Evolutionary conservation across 2,329 filamentous ascomycete genomes (phyloP).

Genomic region (Aulographum hederae): DNA sequence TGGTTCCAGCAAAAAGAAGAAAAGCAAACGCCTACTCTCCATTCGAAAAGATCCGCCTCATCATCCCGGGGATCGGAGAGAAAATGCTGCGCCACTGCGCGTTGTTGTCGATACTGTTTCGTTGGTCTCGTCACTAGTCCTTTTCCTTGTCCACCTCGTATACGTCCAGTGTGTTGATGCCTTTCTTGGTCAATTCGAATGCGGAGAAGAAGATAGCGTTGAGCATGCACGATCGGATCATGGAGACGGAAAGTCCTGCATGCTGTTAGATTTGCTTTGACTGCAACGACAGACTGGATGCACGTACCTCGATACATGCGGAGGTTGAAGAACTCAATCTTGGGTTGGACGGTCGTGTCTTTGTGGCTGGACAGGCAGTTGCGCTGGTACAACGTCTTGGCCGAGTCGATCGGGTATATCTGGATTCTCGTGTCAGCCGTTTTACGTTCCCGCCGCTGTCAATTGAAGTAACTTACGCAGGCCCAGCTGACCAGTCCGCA

Average conservation of each 20-base stretch:
- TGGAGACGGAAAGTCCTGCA: constrained; percentile 52
- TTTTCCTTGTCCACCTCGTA: too few relatives aligned
- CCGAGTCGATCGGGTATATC: constrained; percentile 53
- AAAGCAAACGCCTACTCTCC: too few relatives aligned
- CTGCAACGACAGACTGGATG: neutral
- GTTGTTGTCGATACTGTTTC: too few relatives aligned
- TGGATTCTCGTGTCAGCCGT: constrained; percentile 8
- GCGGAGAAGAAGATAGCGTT: constrained; percentile 84
- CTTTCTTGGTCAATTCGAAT: constrained; percentile 63
- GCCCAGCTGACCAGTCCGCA: constrained; percentile 78
- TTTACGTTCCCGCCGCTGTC: constrained; percentile 3
- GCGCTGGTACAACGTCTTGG: constrained; percentile 72
- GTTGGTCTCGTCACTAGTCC: too few relatives aligned
- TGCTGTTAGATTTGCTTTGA: neutral
- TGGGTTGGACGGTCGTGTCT: constrained; percentile 37
- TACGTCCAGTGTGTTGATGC: constrained; percentile 24
- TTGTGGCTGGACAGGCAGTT: constrained; percentile 55
- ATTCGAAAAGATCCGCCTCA: too few relatives aligned
- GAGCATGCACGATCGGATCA: constrained; percentile 63
- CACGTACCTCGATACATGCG: constrained; percentile 58
- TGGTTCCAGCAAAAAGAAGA: too few relatives aligned
- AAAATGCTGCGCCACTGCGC: too few relatives aligned
- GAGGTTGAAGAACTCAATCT: constrained; percentile 59
- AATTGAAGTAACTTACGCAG: constrained; percentile 33
- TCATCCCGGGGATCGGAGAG: too few relatives aligned